phyloP scores from a whole-genome alignment of 23 red algal genomes.

The Porphyridium purpureum region DNA sequence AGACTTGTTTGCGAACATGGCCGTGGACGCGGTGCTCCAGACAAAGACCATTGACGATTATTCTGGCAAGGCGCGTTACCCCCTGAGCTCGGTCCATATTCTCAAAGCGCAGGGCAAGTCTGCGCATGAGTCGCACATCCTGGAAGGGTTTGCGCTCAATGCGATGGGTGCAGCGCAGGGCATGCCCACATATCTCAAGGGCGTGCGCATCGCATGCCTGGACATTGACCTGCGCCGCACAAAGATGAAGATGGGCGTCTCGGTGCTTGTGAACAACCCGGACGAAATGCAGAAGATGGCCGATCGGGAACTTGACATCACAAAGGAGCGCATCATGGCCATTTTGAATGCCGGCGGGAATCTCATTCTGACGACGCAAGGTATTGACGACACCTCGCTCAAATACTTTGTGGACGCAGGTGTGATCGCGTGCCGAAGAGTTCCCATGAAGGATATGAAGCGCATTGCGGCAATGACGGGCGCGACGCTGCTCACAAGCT shows the following conservation, averaged over 20 bases:
- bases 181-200: constrained; percentile 37
- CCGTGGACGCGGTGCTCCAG: constrained; percentile 83
- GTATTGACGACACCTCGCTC: constrained; percentile 89
- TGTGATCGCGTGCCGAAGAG: constrained; percentile 72
- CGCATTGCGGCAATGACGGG: constrained; percentile 82
- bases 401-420: constrained; percentile 89
- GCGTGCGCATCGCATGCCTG: constrained; percentile 69
- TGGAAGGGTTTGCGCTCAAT: constrained; percentile 77
- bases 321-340: constrained; percentile 48
- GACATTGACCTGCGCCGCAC: constrained; percentile 78
- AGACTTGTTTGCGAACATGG: constrained; percentile 66
- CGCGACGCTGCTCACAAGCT: constrained; percentile 44
- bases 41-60: constrained; percentile 30
- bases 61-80: constrained; percentile 35
- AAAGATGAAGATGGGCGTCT: constrained; percentile 92
- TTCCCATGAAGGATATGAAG: constrained; percentile 59
- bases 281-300: constrained; percentile 46
- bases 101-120: constrained; percentile 76
- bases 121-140: constrained; percentile 57
- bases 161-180: constrained; percentile 44
- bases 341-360: constrained; percentile 85
- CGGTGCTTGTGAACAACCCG: constrained; percentile 53
- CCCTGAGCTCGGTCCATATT: constrained; percentile 79
- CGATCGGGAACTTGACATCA: constrained; percentile 87
- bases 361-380: constrained; percentile 79